Evolutionary conservation across 1,284 basidiomycete species (phyloP).

Genomic region (Filobasidium uniguttulatum): DNA sequence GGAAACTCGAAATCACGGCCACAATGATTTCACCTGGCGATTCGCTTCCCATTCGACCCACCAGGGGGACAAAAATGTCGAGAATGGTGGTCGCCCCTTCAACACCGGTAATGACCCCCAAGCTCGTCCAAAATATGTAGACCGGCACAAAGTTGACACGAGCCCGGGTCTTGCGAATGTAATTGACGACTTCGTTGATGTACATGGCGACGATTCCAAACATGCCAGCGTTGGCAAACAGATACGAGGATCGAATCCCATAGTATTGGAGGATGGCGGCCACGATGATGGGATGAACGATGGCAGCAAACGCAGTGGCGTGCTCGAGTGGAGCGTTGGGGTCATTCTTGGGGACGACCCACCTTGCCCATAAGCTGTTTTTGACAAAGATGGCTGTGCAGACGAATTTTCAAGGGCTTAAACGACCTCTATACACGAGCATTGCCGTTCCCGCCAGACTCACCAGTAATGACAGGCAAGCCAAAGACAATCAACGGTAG

Average conservation of each 20-base stretch:
- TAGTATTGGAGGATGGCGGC: slow-evolving; percentile 41
- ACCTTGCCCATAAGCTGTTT: slow-evolving; percentile 20
- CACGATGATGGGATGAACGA: slow-evolving; percentile 46
- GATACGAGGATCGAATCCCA: slow-evolving; percentile 35
- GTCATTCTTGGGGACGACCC: background rate
- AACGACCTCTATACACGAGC: slow-evolving; percentile 17
- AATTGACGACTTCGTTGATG: slow-evolving; percentile 16
- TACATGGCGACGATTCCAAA: slow-evolving; percentile 23
- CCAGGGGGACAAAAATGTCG: slow-evolving; percentile 85
- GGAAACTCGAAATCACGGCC: slow-evolving; percentile 53
- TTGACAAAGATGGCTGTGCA: slow-evolving; percentile 15
- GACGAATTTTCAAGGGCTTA: background rate
- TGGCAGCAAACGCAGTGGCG: slow-evolving; percentile 48
- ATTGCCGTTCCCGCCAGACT: too few species aligned
- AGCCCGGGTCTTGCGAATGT: slow-evolving; percentile 3
- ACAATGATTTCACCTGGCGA: slow-evolving; percentile 83
- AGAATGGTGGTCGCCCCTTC: slow-evolving; percentile 57
- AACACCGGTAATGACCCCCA: slow-evolving; percentile 54
- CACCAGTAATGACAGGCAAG: slow-evolving; percentile 52
- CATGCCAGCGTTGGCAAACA: slow-evolving; percentile 27
- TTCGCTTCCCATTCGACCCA: slow-evolving; percentile 56
- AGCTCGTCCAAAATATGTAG: slow-evolving; percentile 51
- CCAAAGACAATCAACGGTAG: slow-evolving; percentile 62
- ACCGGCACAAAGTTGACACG: slow-evolving; percentile 32
- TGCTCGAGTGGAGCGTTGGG: slow-evolving; percentile 43